phyloP scores from a whole-genome alignment of 345 rosid genomes.

The Citrus hindsii region DNA sequence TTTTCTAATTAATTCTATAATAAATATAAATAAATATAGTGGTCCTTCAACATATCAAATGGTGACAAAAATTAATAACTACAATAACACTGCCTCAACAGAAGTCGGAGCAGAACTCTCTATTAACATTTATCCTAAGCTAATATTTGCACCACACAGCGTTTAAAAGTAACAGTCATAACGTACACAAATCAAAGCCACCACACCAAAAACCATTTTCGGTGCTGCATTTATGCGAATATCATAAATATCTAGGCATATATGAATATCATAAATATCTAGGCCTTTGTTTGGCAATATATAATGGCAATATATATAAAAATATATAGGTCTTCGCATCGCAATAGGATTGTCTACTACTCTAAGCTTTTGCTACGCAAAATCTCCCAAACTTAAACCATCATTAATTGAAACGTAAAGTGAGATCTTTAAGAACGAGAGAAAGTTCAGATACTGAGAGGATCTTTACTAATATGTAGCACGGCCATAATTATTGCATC shows the following conservation, averaged over 20 bases:
- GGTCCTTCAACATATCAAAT: too few species aligned
- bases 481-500: neutral
- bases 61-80: too few species aligned
- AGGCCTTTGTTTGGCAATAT: neutral
- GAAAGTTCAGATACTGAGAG: neutral
- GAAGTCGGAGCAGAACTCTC: slow-evolving; percentile 5
- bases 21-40: too few species aligned
- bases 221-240: neutral
- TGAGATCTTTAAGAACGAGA: neutral
- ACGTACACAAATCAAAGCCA: too few species aligned
- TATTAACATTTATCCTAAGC: slow-evolving; percentile 19
- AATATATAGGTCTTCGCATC: too few species aligned
- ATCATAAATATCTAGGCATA: neutral
- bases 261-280: neutral
- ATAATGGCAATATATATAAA: neutral
- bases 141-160: neutral
- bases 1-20: too few species aligned
- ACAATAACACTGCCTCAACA: neutral
- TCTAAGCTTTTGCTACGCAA: too few species aligned
- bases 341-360: too few species aligned
- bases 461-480: neutral
- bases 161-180: neutral
- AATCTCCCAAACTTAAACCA: neutral
- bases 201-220: neutral
- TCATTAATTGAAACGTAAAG: neutral